Evolutionary conservation across 2,329 filamentous ascomycete genomes (phyloP).

Genomic region (Trematosphaeria pertusa): DNA sequence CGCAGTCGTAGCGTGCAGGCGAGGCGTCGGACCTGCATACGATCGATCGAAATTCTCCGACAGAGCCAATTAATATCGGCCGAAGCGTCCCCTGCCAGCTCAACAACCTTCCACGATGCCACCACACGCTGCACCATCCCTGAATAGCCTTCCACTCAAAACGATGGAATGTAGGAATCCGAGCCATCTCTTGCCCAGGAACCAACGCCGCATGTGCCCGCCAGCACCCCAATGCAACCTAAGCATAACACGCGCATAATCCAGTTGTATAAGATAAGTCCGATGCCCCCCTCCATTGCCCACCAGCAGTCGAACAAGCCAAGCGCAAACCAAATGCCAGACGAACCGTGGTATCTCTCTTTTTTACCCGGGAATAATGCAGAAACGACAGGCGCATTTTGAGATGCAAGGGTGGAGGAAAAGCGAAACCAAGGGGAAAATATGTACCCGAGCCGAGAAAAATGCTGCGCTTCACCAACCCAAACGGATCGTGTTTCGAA

Average conservation of each 20-base stretch:
- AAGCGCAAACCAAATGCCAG: slow-evolving; percentile 1
- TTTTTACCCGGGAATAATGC: slow-evolving; percentile 3
- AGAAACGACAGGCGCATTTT: slow-evolving; percentile 11
- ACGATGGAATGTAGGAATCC: too few relatives aligned
- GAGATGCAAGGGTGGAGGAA: slow-evolving; percentile 11
- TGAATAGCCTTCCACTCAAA: too few relatives aligned
- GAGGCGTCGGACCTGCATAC: slow-evolving; percentile 4
- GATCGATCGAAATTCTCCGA: slow-evolving; percentile 26
- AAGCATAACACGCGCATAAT: too few relatives aligned
- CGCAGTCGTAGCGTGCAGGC: too few relatives aligned
- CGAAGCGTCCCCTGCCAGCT: too few relatives aligned
- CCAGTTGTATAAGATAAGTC: too few relatives aligned
- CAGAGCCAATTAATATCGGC: slow-evolving; percentile 15
- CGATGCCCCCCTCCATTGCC: not conserved
- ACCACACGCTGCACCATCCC: too few relatives aligned
- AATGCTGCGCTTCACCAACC: slow-evolving; percentile 8
- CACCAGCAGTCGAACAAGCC: not conserved
- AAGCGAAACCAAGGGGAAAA: not conserved
- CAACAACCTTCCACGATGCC: too few relatives aligned
- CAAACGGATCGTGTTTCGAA: slow-evolving; percentile 1
- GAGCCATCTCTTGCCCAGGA: too few relatives aligned
- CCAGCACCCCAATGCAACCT: too few relatives aligned
- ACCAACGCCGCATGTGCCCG: too few relatives aligned
- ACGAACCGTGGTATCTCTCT: slow-evolving; percentile 12
- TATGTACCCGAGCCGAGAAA: slow-evolving; percentile 4